phyloP scores from a whole-genome alignment of 805 yeast species.

The Nematodospora valgi region DNA sequence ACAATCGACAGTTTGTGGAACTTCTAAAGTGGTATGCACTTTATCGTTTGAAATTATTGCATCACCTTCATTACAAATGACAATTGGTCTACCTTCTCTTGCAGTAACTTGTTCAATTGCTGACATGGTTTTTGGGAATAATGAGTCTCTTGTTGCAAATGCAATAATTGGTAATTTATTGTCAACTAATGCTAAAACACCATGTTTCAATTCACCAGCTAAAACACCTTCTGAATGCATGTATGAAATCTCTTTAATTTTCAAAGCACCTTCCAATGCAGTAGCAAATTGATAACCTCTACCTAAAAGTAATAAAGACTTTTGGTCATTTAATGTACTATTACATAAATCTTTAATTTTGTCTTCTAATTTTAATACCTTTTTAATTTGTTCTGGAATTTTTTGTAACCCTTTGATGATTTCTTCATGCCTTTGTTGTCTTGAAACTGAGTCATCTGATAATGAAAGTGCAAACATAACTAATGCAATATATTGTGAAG shows the following conservation, averaged over 20 bases:
- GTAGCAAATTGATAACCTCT: constrained; percentile 98
- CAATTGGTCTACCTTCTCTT: constrained; percentile 94
- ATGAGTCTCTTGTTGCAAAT: constrained; percentile 92
- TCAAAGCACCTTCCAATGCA: constrained; percentile 97
- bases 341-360: constrained; percentile 74
- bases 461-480: constrained; percentile 96
- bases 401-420: constrained; percentile 81
- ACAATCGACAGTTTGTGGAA: constrained; percentile 95
- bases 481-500: constrained; percentile 95
- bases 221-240: constrained; percentile 99
- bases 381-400: constrained; percentile 82
- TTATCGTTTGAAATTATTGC: constrained; percentile 54
- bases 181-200: constrained; percentile 95
- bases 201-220: constrained; percentile 99
- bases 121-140: constrained; percentile 93
- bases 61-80: constrained; percentile 83
- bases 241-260: constrained; percentile 96
- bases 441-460: constrained; percentile 85
- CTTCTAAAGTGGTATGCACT: constrained; percentile 72
- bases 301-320: constrained; percentile 86
- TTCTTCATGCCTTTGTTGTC: constrained; percentile 69
- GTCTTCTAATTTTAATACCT: constrained; percentile 69
- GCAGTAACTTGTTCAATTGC: constrained; percentile 97
- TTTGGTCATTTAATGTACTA: constrained; percentile 69
- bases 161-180: constrained; percentile 91